Evolutionary conservation across 2,329 filamentous ascomycete genomes (phyloP).

Genomic region (Dryadomyces quercus-mongolicae): DNA sequence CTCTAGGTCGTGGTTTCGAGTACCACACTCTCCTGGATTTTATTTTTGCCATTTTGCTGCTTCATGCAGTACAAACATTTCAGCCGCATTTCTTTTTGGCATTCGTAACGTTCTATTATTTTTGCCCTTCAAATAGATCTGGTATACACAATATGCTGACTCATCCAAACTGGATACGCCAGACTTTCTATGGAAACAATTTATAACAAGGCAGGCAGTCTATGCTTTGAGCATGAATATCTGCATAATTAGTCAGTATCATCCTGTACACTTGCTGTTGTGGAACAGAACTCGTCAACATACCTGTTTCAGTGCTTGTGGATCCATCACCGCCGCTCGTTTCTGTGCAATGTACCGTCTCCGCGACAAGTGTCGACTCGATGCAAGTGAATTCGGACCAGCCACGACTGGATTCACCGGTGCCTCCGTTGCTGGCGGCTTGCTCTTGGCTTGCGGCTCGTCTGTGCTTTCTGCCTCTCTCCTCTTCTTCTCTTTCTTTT

Average conservation of each 20-base stretch:
- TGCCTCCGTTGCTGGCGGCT: slow-evolving; percentile 18
- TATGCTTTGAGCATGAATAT: slow-evolving; percentile 15
- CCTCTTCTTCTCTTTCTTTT: slow-evolving; percentile 1
- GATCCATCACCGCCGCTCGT: slow-evolving; percentile 68
- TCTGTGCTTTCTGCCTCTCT: slow-evolving; percentile 23
- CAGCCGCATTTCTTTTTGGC: not conserved
- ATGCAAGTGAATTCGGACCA: slow-evolving; percentile 16
- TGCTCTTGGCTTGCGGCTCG: slow-evolving; percentile 25
- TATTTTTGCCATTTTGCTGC: not conserved
- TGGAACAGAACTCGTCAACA: slow-evolving; percentile 12
- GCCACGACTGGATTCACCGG: slow-evolving; percentile 24
- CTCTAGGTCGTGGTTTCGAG: slow-evolving; percentile 9
- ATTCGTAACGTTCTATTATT: not conserved
- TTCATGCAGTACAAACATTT: no score
- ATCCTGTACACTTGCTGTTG: not conserved
- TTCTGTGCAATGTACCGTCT: slow-evolving; percentile 83
- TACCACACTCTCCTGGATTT: slow-evolving; percentile 5
- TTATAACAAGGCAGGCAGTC: not conserved
- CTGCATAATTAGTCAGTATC: not conserved
- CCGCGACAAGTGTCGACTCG: slow-evolving; percentile 60
- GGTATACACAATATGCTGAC: no score
- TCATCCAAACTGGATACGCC: no score
- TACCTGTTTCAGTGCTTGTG: slow-evolving; percentile 77
- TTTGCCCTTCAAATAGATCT: not conserved
- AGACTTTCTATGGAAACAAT: no score